A percentile compares a stretch with the other conserved stretches of the same genome.
These are phyloP conservation scores for Chlorella sp. DNA, from an alignment of 139 green algal genomes.

Conservation along the genomic window DNA sequence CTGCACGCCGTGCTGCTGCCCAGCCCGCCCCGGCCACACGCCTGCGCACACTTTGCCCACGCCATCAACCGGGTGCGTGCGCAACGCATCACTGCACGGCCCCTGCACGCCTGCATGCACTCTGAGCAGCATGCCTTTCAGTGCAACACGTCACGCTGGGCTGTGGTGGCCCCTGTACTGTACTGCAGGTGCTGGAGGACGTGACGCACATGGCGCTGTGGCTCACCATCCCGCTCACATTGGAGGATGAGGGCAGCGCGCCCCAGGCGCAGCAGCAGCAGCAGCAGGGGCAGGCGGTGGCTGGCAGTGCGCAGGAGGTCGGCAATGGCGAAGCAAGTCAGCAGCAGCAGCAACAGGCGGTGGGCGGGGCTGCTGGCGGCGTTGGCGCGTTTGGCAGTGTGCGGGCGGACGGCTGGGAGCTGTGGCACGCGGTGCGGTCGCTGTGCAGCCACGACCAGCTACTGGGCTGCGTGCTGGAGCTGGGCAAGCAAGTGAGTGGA, in stretches of 20 bases:
- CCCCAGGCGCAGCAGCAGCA: slow-evolving; percentile 1
- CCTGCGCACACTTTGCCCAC: slow-evolving; percentile 64
- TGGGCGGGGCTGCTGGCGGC: neutral
- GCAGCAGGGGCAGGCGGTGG: neutral
- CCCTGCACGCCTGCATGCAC: neutral
- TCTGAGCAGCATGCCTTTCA: neutral
- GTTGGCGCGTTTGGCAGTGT: neutral
- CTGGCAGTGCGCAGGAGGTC: neutral
- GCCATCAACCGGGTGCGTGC: slow-evolving; percentile 66
- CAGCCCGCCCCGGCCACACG: slow-evolving; percentile 21
- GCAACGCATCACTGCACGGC: too few relatives aligned
- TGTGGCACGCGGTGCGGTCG: slow-evolving; percentile 72
- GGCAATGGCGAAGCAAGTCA: neutral
- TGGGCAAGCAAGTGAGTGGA: slow-evolving; percentile 22
- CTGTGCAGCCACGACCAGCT: slow-evolving; percentile 65
- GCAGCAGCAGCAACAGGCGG: neutral
- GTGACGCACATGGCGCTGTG: slow-evolving; percentile 78
- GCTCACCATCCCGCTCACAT: slow-evolving; percentile 75
- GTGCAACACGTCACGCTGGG: too few relatives aligned
- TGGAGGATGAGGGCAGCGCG: too few relatives aligned
- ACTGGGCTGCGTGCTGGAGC: slow-evolving; percentile 62
- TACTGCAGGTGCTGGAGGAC: slow-evolving; percentile 52
- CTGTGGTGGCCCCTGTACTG: too few relatives aligned
- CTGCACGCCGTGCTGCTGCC: slow-evolving; percentile 83
- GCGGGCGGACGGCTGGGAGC: slow-evolving; percentile 20